These are phyloP conservation scores for Fusarium brevicatenulatum DNA, from an alignment of 2,329 filamentous ascomycete genomes.

Conservation along the genomic window DNA sequence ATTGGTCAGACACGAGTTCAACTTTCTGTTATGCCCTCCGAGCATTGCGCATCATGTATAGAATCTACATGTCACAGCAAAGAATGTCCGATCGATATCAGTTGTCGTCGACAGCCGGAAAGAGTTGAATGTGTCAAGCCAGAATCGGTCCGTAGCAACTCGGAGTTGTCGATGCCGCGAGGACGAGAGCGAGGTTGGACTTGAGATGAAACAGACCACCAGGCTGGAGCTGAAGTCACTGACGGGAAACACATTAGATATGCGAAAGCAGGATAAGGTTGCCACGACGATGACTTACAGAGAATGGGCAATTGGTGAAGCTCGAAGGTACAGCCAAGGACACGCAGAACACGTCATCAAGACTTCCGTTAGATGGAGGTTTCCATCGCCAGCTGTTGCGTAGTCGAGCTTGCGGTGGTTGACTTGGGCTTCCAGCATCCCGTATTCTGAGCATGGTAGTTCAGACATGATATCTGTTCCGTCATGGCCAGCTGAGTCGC, in stretches of 20 bases:
- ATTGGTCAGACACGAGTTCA: conserved; percentile 30
- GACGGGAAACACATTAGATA: background rate
- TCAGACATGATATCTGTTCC: background rate
- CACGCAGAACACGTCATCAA: conserved; percentile 37
- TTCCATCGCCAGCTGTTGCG: conserved; percentile 43
- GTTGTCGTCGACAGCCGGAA: conserved; percentile 68
- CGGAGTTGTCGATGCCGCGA: conserved; percentile 48
- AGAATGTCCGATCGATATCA: conserved; percentile 70
- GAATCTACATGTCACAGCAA: conserved; percentile 54
- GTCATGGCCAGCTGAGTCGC: background rate
- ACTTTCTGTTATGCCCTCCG: background rate
- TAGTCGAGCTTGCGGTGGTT: conserved; percentile 36
- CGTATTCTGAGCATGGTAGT: background rate
- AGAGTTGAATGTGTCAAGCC: conserved; percentile 58
- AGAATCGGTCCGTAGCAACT: conserved; percentile 42
- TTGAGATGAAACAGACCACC: conserved; percentile 38
- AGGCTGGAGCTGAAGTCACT: conserved; percentile 54
- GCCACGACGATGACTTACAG: background rate
- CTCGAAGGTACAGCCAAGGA: conserved; percentile 43
- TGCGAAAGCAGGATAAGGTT: background rate
- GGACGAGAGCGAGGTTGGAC: background rate
- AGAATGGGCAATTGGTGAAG: conserved; percentile 28
- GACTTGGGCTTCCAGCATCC: background rate
- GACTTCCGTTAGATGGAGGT: conserved; percentile 43
- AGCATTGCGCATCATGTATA: conserved; percentile 3